Percentiles rank a stretch among this genome's conserved stretches.
Conservation (phyloP, 768 basidiomycete species). For the Saitozyma podzolica region DNA sequence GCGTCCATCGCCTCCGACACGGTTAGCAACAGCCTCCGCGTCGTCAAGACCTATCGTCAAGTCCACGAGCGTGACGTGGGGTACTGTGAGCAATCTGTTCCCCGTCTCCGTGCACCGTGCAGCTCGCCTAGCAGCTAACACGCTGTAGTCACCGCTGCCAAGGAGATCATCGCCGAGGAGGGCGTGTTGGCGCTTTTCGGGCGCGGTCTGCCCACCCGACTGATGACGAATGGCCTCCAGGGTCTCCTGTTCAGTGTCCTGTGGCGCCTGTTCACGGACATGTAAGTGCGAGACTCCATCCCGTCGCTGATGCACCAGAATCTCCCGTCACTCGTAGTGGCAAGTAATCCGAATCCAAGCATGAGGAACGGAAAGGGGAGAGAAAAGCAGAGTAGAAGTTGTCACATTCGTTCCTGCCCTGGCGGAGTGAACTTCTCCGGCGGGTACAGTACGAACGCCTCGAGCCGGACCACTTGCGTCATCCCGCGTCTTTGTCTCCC, state of each 20-base stretch:
- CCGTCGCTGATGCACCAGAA: no score
- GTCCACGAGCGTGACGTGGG: constrained; percentile 78
- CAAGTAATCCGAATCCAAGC: no score
- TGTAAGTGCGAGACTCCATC: constrained; percentile 57
- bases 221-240: constrained; percentile 86
- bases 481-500: no score
- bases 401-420: no score
- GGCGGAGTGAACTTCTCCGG: no score
- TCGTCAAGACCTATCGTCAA: constrained; percentile 94
- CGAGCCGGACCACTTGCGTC: no score
- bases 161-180: constrained; percentile 71
- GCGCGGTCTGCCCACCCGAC: constrained; percentile 83
- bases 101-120: not conserved
- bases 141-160: constrained; percentile 63
- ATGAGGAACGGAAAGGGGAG: no score
- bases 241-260: constrained; percentile 86
- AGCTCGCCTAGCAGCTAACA: not conserved
- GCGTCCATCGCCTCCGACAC: constrained; percentile 85
- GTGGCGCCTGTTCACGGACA: constrained; percentile 85
- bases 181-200: constrained; percentile 80
- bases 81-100: constrained; percentile 58
- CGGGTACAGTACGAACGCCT: no score
- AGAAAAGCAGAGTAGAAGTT: no score
- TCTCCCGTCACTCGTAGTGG: no score
- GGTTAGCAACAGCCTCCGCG: constrained; percentile 81